phyloP scores from a whole-genome alignment of 2,329 filamentous ascomycete species.

The Akanthomyces uredinophilus region DNA sequence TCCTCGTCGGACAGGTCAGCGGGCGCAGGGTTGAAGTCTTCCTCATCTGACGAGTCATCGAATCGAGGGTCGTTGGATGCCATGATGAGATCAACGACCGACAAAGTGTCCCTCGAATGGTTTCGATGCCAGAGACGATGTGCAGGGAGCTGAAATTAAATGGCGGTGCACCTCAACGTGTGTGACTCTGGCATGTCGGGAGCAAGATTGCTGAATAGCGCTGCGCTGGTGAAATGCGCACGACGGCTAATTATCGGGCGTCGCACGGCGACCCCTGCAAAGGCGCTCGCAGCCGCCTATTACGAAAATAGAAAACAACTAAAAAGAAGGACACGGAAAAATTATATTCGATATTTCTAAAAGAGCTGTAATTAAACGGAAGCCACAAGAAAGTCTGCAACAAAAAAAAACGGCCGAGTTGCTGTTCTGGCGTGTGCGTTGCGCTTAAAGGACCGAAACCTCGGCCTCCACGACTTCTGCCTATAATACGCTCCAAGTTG shows the following conservation, averaged over 20 bases:
- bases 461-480: background rate
- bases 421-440: background rate
- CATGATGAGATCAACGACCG: constrained; percentile 33
- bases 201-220: constrained; percentile 4
- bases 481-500: background rate
- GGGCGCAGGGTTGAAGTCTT: constrained; percentile 82
- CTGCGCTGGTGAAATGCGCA: constrained; percentile 9
- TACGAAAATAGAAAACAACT: background rate
- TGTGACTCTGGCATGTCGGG: constrained; percentile 13
- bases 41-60: constrained; percentile 70
- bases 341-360: background rate
- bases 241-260: constrained; percentile 19
- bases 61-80: constrained; percentile 44
- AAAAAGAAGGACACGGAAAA: background rate
- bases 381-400: background rate
- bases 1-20: constrained; percentile 65
- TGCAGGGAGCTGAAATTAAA: background rate
- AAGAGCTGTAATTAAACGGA: no score
- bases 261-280: background rate
- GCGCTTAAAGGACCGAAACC: background rate
- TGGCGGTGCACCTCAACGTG: constrained; percentile 10
- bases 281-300: background rate
- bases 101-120: background rate
- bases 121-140: constrained; percentile 14
- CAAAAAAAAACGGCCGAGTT: no score